Evolutionary conservation across 768 basidiomycete species (phyloP), one percentile per base, ranked within the genome.

Genomic region (Cystofilobasidium bisporidii): DNA sequence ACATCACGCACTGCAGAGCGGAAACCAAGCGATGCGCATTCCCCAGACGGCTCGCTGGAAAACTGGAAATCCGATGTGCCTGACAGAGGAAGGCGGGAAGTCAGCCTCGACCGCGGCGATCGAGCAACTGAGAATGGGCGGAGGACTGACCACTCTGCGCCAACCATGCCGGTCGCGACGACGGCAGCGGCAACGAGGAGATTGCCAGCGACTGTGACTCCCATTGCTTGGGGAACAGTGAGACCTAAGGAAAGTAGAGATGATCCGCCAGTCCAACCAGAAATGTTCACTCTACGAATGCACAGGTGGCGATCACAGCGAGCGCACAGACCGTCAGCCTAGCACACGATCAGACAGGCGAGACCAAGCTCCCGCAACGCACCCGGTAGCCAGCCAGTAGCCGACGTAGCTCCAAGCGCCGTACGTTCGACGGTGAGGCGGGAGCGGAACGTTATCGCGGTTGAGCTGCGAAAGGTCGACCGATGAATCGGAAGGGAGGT

Each of bases 201-300:
- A 17, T 72, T 61, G 15, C 73, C 73, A 26, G 72, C 65, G 28
- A 72, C 67, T 3, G 58, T 72, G 15, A 71, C 63, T 4, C 10
- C 28, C 71, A 75, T 73, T 15, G 73, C 71, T 64, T 75, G 71
- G 14, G 12, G 36, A 64, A 70, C 48, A 26, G 64, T 61, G 48
- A 75, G 61, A 6, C 73, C 73, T 17, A 75, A 58, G 36, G 72
- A 65, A 0, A 75, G 70, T 22, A 74, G 58, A 14, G 73, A 69
- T 14, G 73, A 73, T 0, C 73, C 74, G 36, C 65, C 69, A 26
- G 71, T 71, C 74, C 74, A 75, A 36, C 69, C 71, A 20, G 70
- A 68, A 65, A 73, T 72, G 58, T 72, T 71, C 38, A 75, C 68
- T 48, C 45, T 43, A 20, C 41, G 41, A 20, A 11, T 43, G 41